A percentile compares a stretch with the other conserved stretches of the same genome.
Conservation (phyloP, 2,329 filamentous ascomycete species). For the Xylaria polymorpha region DNA sequence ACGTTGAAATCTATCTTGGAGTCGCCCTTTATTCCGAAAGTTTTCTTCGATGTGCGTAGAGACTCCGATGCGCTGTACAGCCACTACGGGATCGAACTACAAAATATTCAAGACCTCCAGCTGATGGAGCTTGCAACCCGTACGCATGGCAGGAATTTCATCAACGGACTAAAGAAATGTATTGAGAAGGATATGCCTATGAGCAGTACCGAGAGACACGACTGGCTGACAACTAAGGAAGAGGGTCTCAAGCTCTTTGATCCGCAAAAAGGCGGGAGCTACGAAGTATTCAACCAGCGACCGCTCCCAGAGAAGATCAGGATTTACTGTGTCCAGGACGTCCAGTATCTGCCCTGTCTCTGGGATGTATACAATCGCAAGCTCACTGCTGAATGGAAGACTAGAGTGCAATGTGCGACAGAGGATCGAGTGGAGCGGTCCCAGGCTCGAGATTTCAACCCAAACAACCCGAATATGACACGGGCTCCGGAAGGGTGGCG, state of each 20-base stretch:
- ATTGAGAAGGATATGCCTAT: constrained; percentile 48
- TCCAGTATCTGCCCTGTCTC: constrained; percentile 55
- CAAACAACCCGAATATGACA: constrained; percentile 48
- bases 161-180: constrained; percentile 47
- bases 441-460: constrained; percentile 45
- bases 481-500: constrained; percentile 43
- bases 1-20: constrained; percentile 59
- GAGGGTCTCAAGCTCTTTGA: constrained; percentile 54
- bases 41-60: constrained; percentile 69
- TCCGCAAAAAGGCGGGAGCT: constrained; percentile 57
- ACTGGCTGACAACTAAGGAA: constrained; percentile 54
- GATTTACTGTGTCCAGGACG: constrained; percentile 61
- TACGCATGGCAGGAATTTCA: constrained; percentile 10
- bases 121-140: constrained; percentile 63
- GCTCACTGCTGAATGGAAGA: constrained; percentile 38
- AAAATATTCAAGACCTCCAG: constrained; percentile 64
- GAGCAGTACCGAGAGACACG: constrained; percentile 1
- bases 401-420: constrained; percentile 46
- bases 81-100: constrained; percentile 57
- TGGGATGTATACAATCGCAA: constrained; percentile 46
- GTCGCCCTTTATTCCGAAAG: constrained; percentile 57
- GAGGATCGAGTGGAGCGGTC: constrained; percentile 48
- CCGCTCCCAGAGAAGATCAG: constrained; percentile 56
- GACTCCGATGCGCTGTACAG: constrained; percentile 66
- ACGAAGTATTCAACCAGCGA: constrained; percentile 60